phyloP scores from a whole-genome alignment of 1,284 basidiomycete genomes.

The Boletellus sp. region DNA sequence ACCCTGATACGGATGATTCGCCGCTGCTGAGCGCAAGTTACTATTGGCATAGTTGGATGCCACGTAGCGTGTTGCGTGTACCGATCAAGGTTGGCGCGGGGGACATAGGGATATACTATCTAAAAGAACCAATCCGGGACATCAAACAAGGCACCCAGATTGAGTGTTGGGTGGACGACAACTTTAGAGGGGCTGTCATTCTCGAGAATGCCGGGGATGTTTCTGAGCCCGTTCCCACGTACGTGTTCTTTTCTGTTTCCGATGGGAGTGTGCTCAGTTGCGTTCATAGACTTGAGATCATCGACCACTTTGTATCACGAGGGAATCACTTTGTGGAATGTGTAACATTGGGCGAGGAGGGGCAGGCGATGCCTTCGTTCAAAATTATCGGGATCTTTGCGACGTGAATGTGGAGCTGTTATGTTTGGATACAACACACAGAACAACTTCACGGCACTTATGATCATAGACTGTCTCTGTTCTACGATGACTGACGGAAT shows the following conservation, averaged over 20 bases:
- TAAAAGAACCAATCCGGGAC: slow-evolving; percentile 54
- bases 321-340: slow-evolving; percentile 89
- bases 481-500: slow-evolving; percentile 1
- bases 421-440: background rate
- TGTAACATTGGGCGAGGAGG: slow-evolving; percentile 75
- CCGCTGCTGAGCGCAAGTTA: slow-evolving; percentile 58
- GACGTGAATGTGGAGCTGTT: slow-evolving; percentile 39
- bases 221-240: slow-evolving; percentile 50
- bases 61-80: slow-evolving; percentile 73
- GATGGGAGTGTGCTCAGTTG: background rate
- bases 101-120: slow-evolving; percentile 76
- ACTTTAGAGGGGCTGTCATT: slow-evolving; percentile 56
- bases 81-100: slow-evolving; percentile 71
- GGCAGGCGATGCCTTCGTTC: slow-evolving; percentile 68
- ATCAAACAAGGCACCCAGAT: slow-evolving; percentile 62
- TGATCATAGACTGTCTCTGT: slow-evolving; percentile 1
- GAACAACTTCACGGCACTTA: background rate
- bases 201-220: slow-evolving; percentile 62
- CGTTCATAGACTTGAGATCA: slow-evolving; percentile 60
- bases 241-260: slow-evolving; percentile 32
- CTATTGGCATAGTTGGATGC: slow-evolving; percentile 85
- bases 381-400: slow-evolving; percentile 83
- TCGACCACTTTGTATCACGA: slow-evolving; percentile 71
- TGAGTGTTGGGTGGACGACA: slow-evolving; percentile 87
- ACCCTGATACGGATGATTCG: slow-evolving; percentile 51